Evolutionary conservation across 192 early-diverging fungal species (phyloP), one percentile per base, ranked within the genome.

Genomic region (Chytriomyces sp.): DNA sequence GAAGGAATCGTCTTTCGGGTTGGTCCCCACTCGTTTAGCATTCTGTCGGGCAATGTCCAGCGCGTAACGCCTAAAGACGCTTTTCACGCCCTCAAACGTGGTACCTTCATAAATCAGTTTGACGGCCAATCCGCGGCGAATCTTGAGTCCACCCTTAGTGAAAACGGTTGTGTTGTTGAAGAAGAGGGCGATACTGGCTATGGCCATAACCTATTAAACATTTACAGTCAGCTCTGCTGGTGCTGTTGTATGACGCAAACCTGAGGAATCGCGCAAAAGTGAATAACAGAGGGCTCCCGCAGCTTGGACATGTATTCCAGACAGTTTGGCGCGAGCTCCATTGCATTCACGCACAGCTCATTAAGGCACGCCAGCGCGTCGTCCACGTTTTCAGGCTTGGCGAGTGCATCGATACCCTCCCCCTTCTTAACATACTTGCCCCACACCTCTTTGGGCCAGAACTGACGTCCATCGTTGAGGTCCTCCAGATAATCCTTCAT

Each of bases 201-300:
- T 93, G 14, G 98, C 98, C 98, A 98, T 98, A 19, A 86, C 69
- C n/a, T n/a, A n/a, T n/a, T n/a, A n/a, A n/a, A n/a, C n/a, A n/a
- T n/a, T n/a, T n/a, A n/a, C n/a, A n/a, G n/a, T n/a, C n/a, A n/a
- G n/a, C n/a, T n/a, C n/a, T n/a, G n/a, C n/a, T n/a, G n/a, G n/a
- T n/a, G n/a, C n/a, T n/a, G n/a, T n/a, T n/a, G n/a, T n/a, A n/a
- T n/a, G n/a, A n/a, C n/a, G n/a, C n/a, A n/a, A n/a, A n/a, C n/a
- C 85, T 99, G 96, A n/a, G 98, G 98, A 64, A 99, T 99, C 14
- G 98, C 98, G 74, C 93, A 93, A 77, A 98, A 98, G 71, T 88
- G 90, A 78, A 98, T 94, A 39, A 95, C 89, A 1, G 89, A 87
- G 25, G 87, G 89, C 64, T 98, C 91, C 55, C 82, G 74, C 57